Evolutionary conservation across 73 alveolate species (phyloP).

Genomic region (Paramecium tetraurelia): DNA sequence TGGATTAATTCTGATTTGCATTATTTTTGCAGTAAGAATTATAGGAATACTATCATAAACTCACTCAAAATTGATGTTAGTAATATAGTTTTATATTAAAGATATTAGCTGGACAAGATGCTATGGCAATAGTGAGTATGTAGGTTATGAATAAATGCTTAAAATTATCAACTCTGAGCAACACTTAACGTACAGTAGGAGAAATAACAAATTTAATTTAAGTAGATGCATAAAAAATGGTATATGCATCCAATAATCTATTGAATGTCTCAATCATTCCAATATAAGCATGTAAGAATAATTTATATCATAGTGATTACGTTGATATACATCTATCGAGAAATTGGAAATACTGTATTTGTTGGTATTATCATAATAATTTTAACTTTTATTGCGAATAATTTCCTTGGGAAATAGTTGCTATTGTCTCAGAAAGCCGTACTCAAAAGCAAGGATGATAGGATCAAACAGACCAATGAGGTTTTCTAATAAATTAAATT

Average conservation of each 20-base stretch:
- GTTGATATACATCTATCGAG: background rate
- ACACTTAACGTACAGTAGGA: constrained; percentile 22
- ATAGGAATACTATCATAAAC: background rate
- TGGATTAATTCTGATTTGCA: background rate
- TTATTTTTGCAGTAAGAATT: background rate
- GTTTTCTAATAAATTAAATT: constrained; percentile 83
- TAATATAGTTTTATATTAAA: background rate
- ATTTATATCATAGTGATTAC: background rate
- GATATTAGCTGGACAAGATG: background rate
- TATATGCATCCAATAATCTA: background rate
- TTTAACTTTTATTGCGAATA: background rate
- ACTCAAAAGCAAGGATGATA: constrained; percentile 79
- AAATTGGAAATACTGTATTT: constrained; percentile 15
- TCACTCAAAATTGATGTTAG: background rate
- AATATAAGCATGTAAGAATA: background rate
- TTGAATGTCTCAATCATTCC: background rate
- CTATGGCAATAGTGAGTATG: background rate
- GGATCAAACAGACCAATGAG: constrained; percentile 82
- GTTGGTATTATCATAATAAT: constrained; percentile 39
- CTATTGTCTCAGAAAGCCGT: constrained; percentile 64
- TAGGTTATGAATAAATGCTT: background rate
- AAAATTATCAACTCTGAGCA: constrained; percentile 11
- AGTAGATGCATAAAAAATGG: constrained; percentile 35
- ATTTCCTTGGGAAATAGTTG: background rate
- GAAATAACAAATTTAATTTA: constrained; percentile 25